These are phyloP conservation scores for Zoysia pacifica DNA, from an alignment of 176 grass and related monocot genomes.

Conservation along the genomic window DNA sequence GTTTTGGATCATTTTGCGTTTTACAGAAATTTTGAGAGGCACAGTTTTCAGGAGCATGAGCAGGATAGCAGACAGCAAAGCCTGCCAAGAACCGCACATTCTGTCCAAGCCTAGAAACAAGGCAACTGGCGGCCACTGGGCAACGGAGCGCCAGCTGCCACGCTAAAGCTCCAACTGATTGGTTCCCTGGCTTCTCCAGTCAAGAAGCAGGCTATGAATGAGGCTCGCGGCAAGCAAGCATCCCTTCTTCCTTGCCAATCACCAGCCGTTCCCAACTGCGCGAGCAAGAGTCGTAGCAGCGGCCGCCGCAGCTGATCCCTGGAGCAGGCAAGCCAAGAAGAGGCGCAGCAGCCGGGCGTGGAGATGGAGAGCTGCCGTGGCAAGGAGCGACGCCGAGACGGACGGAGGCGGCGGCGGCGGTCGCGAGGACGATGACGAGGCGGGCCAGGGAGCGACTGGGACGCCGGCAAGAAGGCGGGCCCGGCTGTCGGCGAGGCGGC, in stretches of 20 bases:
- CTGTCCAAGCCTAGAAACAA: neutral
- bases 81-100: constrained; percentile 24
- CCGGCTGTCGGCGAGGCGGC: constrained; percentile 42
- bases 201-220: constrained; percentile 43
- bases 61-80: neutral
- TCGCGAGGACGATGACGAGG: neutral
- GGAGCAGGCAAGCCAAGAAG: constrained; percentile 9
- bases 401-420: neutral
- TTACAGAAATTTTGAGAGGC: constrained; percentile 4
- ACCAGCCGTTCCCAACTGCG: neutral
- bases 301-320: constrained; percentile 1
- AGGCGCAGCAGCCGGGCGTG: constrained; percentile 14
- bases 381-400: constrained; percentile 3
- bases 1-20: neutral
- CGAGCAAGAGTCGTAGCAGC: neutral
- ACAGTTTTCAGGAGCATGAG: neutral
- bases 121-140: neutral
- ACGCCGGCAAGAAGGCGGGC: constrained; percentile 21
- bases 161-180: constrained; percentile 46
- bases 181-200: neutral
- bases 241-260: neutral
- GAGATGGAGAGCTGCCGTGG: constrained; percentile 40
- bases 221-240: constrained; percentile 31
- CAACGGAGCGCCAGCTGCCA: neutral
- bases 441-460: neutral